These are phyloP conservation scores for Malus hybrid DNA, from an alignment of 331 rosid species.

Conservation along the genomic window DNA sequence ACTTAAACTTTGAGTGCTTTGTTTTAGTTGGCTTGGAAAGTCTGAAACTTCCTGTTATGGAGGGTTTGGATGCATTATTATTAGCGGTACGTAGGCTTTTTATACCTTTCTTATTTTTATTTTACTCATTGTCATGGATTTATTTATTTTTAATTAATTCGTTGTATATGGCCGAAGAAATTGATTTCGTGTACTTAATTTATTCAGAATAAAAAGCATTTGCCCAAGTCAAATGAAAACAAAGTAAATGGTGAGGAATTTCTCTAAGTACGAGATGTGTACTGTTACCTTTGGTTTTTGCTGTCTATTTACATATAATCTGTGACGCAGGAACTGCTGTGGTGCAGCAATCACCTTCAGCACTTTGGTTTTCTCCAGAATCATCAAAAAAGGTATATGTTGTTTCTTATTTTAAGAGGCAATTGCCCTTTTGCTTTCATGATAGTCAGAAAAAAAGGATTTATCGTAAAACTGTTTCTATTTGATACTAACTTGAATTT, in stretches of 20 bases:
- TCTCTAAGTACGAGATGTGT: constrained; percentile 12
- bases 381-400: constrained; percentile 51
- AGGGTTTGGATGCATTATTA: constrained; percentile 51
- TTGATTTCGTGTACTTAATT: constrained; percentile 7
- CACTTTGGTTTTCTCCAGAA: constrained; percentile 65
- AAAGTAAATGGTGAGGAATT: constrained; percentile 41
- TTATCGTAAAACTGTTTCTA: not conserved
- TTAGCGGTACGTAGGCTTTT: constrained; percentile 26
- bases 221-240: constrained; percentile 33
- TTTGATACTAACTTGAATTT: not conserved
- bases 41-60: constrained; percentile 67
- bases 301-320: constrained; percentile 2
- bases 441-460: not conserved
- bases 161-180: not conserved
- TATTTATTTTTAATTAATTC: not conserved
- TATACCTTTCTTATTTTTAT: not conserved
- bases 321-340: constrained; percentile 42
- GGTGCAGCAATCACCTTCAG: constrained; percentile 40
- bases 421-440: not conserved
- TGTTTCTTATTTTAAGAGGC: not conserved
- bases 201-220: constrained; percentile 54
- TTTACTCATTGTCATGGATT: not conserved
- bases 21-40: constrained; percentile 50
- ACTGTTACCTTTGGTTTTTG: not conserved
- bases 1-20: constrained; percentile 3